phyloP scores from a whole-genome alignment of 2,329 filamentous ascomycete genomes.

The Fusarium sacchari region DNA sequence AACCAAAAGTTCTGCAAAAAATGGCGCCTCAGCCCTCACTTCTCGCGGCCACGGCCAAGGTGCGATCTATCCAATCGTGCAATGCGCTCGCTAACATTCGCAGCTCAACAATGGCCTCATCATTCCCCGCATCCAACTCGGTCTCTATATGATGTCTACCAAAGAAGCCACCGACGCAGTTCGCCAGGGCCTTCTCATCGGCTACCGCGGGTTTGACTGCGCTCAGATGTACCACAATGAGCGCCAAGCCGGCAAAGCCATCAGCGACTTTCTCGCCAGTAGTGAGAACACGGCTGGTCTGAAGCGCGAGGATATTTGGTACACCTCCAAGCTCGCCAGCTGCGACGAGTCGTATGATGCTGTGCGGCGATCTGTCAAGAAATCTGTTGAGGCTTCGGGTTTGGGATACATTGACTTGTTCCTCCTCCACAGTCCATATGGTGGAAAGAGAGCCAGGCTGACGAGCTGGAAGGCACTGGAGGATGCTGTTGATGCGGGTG shows the following conservation, averaged over 20 bases:
- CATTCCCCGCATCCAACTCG: constrained; percentile 78
- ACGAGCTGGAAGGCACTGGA: constrained; percentile 82
- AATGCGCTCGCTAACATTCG: not conserved
- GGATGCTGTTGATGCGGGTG: constrained; percentile 77
- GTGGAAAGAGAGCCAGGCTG: constrained; percentile 72
- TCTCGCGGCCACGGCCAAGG: constrained; percentile 38
- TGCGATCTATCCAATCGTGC: not conserved
- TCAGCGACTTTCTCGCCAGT: constrained; percentile 65
- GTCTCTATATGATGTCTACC: constrained; percentile 76
- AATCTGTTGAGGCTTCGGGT: constrained; percentile 71
- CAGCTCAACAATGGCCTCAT: constrained; percentile 71
- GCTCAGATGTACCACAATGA: constrained; percentile 75
- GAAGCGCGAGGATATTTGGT: constrained; percentile 77
- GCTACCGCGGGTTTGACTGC: constrained; percentile 63
- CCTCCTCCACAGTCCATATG: constrained; percentile 81
- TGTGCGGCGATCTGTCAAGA: constrained; percentile 72
- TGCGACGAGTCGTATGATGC: constrained; percentile 73
- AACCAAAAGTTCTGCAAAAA: not conserved
- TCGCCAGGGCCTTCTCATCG: constrained; percentile 63
- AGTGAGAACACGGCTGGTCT: constrained; percentile 61
- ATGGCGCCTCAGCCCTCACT: constrained; percentile 38
- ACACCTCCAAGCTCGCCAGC: constrained; percentile 80
- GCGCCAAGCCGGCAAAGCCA: constrained; percentile 72
- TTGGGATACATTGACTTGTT: constrained; percentile 83
- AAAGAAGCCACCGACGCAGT: constrained; percentile 68